A percentile compares a stretch with the other conserved stretches of the same genome.
These are phyloP conservation scores for Zopfochytrium polystomum DNA, from an alignment of 371 early-diverging fungal species.

Conservation along the genomic window DNA sequence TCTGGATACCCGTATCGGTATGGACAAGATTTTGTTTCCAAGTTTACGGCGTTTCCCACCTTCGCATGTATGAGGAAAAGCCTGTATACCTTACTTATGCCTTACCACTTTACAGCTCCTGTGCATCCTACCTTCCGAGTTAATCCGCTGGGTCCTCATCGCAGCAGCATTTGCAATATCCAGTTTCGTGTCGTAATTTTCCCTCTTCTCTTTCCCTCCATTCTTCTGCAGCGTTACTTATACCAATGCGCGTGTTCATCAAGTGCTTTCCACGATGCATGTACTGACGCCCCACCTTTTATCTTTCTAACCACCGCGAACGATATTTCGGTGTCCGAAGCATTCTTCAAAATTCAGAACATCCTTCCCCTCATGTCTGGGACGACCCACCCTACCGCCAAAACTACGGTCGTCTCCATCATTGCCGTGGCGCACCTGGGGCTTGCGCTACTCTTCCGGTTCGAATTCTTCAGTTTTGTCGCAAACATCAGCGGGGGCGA, in stretches of 20 bases:
- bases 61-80: too few species aligned
- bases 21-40: conserved; percentile 24
- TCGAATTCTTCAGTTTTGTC: conserved; percentile 65
- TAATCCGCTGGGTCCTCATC: conserved; percentile 66
- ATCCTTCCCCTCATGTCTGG: conserved; percentile 59
- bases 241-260: too few species aligned
- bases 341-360: conserved; percentile 37
- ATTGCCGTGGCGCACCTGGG: conserved; percentile 66
- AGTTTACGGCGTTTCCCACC: background rate
- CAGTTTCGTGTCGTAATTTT: too few species aligned
- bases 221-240: too few species aligned
- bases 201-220: too few species aligned
- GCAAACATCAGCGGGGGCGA: too few species aligned
- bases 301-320: background rate
- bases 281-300: conserved; percentile 11
- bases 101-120: conserved; percentile 49
- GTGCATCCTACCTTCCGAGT: conserved; percentile 64
- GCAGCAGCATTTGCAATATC: conserved; percentile 57
- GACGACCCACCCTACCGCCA: conserved; percentile 59
- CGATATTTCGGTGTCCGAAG: conserved; percentile 24
- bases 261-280: too few species aligned
- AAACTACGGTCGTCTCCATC: conserved; percentile 55
- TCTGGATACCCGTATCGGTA: conserved; percentile 91
- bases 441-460: conserved; percentile 75
- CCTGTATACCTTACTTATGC: too few species aligned